phyloP scores from a whole-genome alignment of 345 rosid genomes.

The Lumnitzera racemosa region DNA sequence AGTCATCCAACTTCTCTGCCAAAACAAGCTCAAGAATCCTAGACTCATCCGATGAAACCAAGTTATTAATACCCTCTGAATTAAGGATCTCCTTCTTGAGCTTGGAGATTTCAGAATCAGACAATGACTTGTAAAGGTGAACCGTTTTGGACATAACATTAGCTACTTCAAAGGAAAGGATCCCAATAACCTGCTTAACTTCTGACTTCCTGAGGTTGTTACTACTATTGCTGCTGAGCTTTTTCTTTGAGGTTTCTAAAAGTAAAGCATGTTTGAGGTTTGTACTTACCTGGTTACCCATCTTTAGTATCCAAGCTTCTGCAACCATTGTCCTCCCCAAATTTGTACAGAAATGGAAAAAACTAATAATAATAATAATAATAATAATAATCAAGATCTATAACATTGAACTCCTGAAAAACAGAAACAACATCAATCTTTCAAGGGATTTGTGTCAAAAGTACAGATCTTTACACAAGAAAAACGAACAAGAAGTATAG shows the following conservation, averaged over 20 bases:
- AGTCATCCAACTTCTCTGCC: conserved; percentile 82
- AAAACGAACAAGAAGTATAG: no score
- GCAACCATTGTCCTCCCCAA: conserved; percentile 63
- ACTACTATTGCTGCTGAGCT: conserved; percentile 13
- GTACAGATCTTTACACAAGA: no score
- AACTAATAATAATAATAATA: no score
- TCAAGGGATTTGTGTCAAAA: no score
- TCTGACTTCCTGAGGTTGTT: conserved; percentile 17
- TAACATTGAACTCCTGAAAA: no score
- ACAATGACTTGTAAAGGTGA: conserved; percentile 73
- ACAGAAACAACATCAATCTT: no score
- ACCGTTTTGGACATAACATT: conserved; percentile 79
- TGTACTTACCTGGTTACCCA: conserved; percentile 92
- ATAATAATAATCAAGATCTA: no score
- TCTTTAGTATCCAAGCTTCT: conserved; percentile 87
- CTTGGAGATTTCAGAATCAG: conserved; percentile 64
- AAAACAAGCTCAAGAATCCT: conserved; percentile 65
- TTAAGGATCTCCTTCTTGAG: conserved; percentile 65
- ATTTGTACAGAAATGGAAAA: background rate
- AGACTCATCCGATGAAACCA: conserved; percentile 59
- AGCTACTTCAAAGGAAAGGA: conserved; percentile 92
- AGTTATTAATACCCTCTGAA: conserved; percentile 47
- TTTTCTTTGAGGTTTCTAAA: conserved; percentile 37
- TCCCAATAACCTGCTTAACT: conserved; percentile 54
- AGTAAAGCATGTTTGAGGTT: conserved; percentile 85